Percentiles rank a stretch among this genome's conserved stretches.
phyloP scores from a whole-genome alignment of 768 basidiomycete genomes.

The Amanita exitialis region DNA sequence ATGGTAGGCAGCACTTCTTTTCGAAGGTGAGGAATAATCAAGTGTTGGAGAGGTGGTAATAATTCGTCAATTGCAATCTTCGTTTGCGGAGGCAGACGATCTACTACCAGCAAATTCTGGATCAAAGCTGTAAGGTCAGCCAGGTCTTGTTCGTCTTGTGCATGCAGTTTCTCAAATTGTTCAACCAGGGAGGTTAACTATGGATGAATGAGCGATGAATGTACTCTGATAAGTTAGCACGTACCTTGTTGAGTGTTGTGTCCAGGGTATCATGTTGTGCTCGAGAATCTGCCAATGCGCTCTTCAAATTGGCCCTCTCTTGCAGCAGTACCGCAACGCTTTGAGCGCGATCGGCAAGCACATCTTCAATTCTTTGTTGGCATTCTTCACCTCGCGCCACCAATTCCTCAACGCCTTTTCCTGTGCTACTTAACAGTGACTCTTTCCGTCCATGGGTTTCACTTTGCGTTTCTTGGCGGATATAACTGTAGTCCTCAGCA shows the following conservation, averaged over 20 bases:
- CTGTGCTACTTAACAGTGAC: background rate
- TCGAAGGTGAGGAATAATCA: background rate
- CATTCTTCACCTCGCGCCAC: background rate
- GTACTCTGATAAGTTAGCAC: background rate
- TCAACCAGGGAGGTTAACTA: conserved; percentile 11
- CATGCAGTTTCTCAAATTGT: conserved; percentile 12
- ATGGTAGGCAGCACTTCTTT: conserved; percentile 9
- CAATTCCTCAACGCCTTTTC: background rate
- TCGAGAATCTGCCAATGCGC: background rate
- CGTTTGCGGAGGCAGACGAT: conserved; percentile 10
- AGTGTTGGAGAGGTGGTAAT: conserved; percentile 1
- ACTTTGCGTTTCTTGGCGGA: conserved; percentile 53
- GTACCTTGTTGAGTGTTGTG: background rate
- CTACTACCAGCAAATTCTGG: conserved; percentile 12
- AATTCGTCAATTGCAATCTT: conserved; percentile 13
- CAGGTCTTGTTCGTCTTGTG: conserved; percentile 14
- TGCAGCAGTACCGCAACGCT: conserved; percentile 1
- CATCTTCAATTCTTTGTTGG: background rate
- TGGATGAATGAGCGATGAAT: background rate
- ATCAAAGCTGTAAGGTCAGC: conserved; percentile 16
- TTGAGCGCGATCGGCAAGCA: background rate
- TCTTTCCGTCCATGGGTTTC: conserved; percentile 35
- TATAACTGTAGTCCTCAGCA: conserved; percentile 13
- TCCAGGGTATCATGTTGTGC: background rate
- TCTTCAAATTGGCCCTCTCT: background rate